phyloP scores from a whole-genome alignment of 1,284 basidiomycete genomes.

The Golubevia sp. region DNA sequence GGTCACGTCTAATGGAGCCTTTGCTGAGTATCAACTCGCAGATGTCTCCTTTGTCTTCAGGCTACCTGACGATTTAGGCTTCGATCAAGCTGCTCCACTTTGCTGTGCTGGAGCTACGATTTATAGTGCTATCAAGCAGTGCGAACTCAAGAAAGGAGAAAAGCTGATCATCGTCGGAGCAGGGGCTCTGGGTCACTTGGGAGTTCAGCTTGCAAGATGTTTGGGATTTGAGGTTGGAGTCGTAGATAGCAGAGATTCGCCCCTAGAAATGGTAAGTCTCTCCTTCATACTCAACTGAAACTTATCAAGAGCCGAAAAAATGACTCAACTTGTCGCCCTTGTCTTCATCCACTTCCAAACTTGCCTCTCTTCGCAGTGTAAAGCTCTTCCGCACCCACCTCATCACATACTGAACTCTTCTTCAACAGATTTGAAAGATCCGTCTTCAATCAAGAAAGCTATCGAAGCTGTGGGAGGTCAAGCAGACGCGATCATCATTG shows the following conservation, averaged over 20 bases:
- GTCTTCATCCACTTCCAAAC: too few species aligned
- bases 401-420: constrained; percentile 8
- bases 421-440: constrained; percentile 4
- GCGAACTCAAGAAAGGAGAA: constrained; percentile 7
- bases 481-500: constrained; percentile 11
- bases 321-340: too few species aligned
- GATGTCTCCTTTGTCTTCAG: not conserved
- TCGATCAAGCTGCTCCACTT: constrained; percentile 15
- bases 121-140: constrained; percentile 10
- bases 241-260: constrained; percentile 12
- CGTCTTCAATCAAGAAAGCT: constrained; percentile 1
- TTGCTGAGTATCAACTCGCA: constrained; percentile 9
- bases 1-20: constrained; percentile 6
- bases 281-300: too few species aligned
- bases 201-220: constrained; percentile 8
- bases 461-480: constrained; percentile 6
- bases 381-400: constrained; percentile 1
- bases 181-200: constrained; percentile 12
- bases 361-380: too few species aligned
- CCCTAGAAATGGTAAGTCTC: constrained; percentile 13
- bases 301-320: too few species aligned
- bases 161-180: constrained; percentile 10
- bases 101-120: constrained; percentile 17
- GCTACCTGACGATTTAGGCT: constrained; percentile 8
- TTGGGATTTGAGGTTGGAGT: constrained; percentile 5